Conservation (phyloP, 176 grass and related monocot genomes). For the Dendrocalamus sinicus region DNA sequence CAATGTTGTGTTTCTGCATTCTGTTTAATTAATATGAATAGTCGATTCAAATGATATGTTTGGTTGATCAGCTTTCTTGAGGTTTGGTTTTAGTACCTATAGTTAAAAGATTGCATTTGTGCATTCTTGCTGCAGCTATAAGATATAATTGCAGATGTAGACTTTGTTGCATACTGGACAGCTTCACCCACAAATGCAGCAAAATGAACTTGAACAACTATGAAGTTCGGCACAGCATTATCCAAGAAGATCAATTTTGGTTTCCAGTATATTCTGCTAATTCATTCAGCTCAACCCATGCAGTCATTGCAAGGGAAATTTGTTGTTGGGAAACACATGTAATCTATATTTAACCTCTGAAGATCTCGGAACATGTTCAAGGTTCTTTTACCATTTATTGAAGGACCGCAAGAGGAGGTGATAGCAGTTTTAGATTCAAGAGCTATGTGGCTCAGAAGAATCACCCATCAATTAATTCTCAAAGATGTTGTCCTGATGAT, state of each 20-base stretch:
- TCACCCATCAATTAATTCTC: background rate
- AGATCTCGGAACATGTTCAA: background rate
- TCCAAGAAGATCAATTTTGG: constrained; percentile 31
- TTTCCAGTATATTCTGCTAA: constrained; percentile 33
- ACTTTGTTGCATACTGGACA: constrained; percentile 36
- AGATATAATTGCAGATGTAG: constrained; percentile 10
- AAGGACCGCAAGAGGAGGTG: background rate
- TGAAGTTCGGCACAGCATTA: constrained; percentile 24
- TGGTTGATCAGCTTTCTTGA: background rate
- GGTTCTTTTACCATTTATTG: background rate
- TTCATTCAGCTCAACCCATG: constrained; percentile 13
- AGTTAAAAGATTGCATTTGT: background rate
- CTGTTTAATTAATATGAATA: background rate
- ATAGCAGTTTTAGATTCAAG: background rate
- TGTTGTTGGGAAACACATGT: background rate
- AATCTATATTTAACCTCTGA: background rate
- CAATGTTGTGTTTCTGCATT: background rate
- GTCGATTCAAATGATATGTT: constrained; percentile 1
- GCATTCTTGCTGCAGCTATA: background rate
- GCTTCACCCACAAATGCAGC: constrained; percentile 18
- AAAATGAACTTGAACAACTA: constrained; percentile 31
- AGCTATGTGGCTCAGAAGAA: background rate
- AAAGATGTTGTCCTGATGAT: background rate
- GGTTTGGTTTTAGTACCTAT: background rate
- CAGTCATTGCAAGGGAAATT: constrained; percentile 8